Evolutionary conservation across 1,139 yeast genomes (phyloP).

Genomic region (Meyerozyma guilliermondii): DNA sequence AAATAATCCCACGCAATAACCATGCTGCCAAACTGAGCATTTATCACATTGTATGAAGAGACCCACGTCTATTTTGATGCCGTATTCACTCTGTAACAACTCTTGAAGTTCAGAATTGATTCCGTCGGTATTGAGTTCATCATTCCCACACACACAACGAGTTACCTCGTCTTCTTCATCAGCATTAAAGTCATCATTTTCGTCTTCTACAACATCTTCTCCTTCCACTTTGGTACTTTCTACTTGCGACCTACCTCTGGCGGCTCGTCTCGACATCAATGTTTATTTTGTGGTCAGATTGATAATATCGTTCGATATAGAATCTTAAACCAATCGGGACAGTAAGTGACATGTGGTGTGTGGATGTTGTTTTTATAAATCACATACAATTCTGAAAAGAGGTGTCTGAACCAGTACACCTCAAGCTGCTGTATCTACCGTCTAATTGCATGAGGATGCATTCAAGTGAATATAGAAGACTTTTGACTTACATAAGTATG

Average conservation of each 20-base stretch:
- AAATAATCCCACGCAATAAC: slow-evolving; percentile 83
- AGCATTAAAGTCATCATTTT: neutral
- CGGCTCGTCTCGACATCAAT: neutral
- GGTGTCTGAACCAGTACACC: no score
- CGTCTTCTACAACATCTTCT: neutral
- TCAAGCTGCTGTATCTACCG: no score
- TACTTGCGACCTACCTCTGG: neutral
- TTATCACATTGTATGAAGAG: slow-evolving; percentile 84
- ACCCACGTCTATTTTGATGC: slow-evolving; percentile 70
- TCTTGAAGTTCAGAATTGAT: slow-evolving; percentile 37
- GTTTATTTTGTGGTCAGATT: neutral
- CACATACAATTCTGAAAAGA: no score
- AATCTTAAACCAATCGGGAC: no score
- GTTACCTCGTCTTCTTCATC: slow-evolving; percentile 64
- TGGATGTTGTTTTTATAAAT: neutral
- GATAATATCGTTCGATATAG: no score
- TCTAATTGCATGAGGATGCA: no score
- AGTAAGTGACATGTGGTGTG: no score
- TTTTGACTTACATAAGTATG: no score
- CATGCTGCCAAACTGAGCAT: slow-evolving; percentile 97
- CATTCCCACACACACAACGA: slow-evolving; percentile 82
- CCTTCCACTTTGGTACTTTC: neutral
- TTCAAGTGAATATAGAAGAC: no score
- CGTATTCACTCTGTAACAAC: slow-evolving; percentile 44
- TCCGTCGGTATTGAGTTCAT: slow-evolving; percentile 47